A percentile compares a stretch with the other conserved stretches of the same genome.
phyloP scores from a whole-genome alignment of 1,284 basidiomycete species.

The Ustilago curta region DNA sequence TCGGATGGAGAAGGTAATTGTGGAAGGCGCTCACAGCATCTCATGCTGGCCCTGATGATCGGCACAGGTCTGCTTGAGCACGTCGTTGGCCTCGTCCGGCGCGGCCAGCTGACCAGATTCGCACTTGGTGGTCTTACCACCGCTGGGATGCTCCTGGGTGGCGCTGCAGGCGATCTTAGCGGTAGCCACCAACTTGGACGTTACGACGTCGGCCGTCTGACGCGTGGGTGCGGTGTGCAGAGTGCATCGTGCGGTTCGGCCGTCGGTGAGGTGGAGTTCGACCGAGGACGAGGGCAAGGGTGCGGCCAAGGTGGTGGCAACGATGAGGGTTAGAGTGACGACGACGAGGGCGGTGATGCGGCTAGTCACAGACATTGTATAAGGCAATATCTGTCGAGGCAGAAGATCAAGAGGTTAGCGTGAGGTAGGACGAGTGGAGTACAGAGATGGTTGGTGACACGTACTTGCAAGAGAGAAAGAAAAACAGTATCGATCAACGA shows the following conservation, averaged over 20 bases:
- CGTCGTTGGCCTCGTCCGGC: neutral
- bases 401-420: neutral
- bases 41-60: slow-evolving; percentile 6
- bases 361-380: slow-evolving; percentile 1
- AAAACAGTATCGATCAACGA: too few relatives aligned
- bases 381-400: neutral
- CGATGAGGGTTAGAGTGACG: slow-evolving; percentile 5
- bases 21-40: too few relatives aligned
- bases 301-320: neutral
- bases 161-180: slow-evolving; percentile 14
- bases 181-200: slow-evolving; percentile 23
- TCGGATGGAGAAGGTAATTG: too few relatives aligned
- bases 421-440: neutral
- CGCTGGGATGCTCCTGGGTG: neutral
- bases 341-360: neutral
- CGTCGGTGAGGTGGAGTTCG: slow-evolving; percentile 15
- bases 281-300: slow-evolving; percentile 8
- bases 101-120: slow-evolving; percentile 11
- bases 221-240: slow-evolving; percentile 2
- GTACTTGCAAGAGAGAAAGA: too few relatives aligned
- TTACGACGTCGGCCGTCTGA: slow-evolving; percentile 16
- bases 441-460: too few relatives aligned
- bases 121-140: slow-evolving; percentile 15
- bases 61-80: slow-evolving; percentile 15
- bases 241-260: slow-evolving; percentile 5